These are phyloP conservation scores for Backusella macrospora DNA, from an alignment of 192 early-diverging fungal genomes.

Conservation along the genomic window DNA sequence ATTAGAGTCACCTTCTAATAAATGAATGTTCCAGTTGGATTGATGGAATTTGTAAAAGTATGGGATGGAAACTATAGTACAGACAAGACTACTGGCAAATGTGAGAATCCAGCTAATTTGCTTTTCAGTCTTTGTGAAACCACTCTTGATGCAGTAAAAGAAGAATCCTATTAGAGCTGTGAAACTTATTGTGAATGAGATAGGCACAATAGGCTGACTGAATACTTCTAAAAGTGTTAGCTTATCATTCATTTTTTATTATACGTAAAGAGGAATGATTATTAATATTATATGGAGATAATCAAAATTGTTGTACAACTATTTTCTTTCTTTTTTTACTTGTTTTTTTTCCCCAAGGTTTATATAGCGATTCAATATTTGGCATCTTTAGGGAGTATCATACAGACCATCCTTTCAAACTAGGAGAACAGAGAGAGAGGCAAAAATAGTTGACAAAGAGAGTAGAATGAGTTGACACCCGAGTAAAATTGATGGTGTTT, in stretches of 20 bases:
- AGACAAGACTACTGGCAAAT: constrained; percentile 37
- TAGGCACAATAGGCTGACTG: constrained; percentile 18
- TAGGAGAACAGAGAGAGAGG: too few relatives aligned
- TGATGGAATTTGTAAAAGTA: constrained; percentile 25
- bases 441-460: too few relatives aligned
- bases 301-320: neutral
- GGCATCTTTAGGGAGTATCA: too few relatives aligned
- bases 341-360: too few relatives aligned
- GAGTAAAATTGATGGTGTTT: too few relatives aligned
- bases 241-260: constrained; percentile 9
- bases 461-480: too few relatives aligned
- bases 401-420: too few relatives aligned
- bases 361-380: too few relatives aligned
- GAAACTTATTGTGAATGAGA: constrained; percentile 21
- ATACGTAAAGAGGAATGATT: neutral
- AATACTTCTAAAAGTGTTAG: constrained; percentile 22
- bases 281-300: neutral
- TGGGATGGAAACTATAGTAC: constrained; percentile 28
- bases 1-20: constrained; percentile 21
- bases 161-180: constrained; percentile 7
- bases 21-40: constrained; percentile 33
- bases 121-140: constrained; percentile 29
- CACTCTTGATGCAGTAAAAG: constrained; percentile 21
- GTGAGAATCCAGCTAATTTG: constrained; percentile 36
- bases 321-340: neutral